Evolutionary conservation across 192 early-diverging fungal species (phyloP).

Genomic region (Spinellus fusiger): DNA sequence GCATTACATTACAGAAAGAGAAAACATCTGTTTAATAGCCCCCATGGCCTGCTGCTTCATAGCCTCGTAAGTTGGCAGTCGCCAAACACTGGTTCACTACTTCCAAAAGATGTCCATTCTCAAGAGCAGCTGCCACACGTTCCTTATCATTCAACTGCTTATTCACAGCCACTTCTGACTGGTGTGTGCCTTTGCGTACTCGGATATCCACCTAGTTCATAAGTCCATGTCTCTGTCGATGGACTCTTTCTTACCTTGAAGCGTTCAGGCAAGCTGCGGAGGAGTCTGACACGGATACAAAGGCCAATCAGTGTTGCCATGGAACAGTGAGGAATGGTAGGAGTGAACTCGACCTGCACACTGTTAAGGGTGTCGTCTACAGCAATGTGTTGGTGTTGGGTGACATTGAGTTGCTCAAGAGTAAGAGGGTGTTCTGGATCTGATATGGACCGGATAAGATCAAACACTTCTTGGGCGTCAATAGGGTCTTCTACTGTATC

Average conservation of each 20-base stretch:
- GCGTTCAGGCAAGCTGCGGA: conserved; percentile 79
- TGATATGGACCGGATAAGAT: conserved; percentile 92
- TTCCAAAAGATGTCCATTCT: conserved; percentile 89
- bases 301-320: conserved; percentile 98
- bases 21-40: background rate
- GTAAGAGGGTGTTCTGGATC: conserved; percentile 98
- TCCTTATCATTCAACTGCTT: conserved; percentile 99
- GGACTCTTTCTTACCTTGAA: conserved; percentile 64
- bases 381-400: conserved; percentile 76
- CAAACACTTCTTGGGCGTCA: conserved; percentile 87
- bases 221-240: background rate
- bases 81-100: conserved; percentile 92
- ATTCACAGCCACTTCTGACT: conserved; percentile 92
- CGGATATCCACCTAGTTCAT: conserved; percentile 69
- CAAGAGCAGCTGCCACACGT: conserved; percentile 93
- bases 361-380: conserved; percentile 67
- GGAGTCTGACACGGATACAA: conserved; percentile 89
- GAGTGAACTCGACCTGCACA: conserved; percentile 84
- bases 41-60: background rate
- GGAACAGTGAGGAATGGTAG: conserved; percentile 97
- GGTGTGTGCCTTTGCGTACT: conserved; percentile 90
- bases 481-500: conserved; percentile 70
- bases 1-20: background rate
- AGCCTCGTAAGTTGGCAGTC: conserved; percentile 37
- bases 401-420: conserved; percentile 94